A percentile compares a stretch with the other conserved stretches of the same genome.
These are phyloP conservation scores for Colletotrichum musicola DNA, from an alignment of 2,329 filamentous ascomycete species.

Conservation along the genomic window DNA sequence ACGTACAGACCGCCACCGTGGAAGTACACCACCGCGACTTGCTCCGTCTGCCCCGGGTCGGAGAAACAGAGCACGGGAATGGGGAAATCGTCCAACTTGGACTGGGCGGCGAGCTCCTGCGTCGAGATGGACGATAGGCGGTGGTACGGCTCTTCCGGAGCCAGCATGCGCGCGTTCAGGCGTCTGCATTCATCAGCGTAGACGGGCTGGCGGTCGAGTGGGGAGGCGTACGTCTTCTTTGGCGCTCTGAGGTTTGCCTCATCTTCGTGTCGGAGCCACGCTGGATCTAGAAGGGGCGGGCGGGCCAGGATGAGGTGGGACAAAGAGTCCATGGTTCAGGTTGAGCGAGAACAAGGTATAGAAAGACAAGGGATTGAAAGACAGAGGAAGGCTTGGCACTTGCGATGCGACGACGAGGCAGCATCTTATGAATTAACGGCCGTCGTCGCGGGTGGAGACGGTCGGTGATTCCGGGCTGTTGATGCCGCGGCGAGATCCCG, in stretches of 20 bases:
- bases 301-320: conserved; percentile 18
- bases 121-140: conserved; percentile 51
- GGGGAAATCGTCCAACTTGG: conserved; percentile 47
- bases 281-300: conserved; percentile 53
- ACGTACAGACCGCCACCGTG: conserved; percentile 62
- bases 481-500: conserved; percentile 31
- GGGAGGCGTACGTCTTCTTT: conserved; percentile 44
- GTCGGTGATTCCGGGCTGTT: conserved; percentile 35
- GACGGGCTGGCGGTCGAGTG: conserved; percentile 51
- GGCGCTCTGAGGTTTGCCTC: conserved; percentile 44
- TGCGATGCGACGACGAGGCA: neutral
- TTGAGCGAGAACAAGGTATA: neutral
- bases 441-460: conserved; percentile 16
- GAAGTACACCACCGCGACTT: conserved; percentile 57
- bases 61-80: conserved; percentile 55
- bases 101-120: conserved; percentile 47
- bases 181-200: conserved; percentile 57
- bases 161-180: conserved; percentile 52
- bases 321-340: conserved; percentile 14
- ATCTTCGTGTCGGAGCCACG: conserved; percentile 56
- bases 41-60: conserved; percentile 31
- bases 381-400: neutral
- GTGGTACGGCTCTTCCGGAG: conserved; percentile 50
- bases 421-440: conserved; percentile 11
- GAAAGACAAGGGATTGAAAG: neutral